Evolutionary conservation across 1,284 basidiomycete genomes (phyloP).

Genomic region (Schizophyllum commune): DNA sequence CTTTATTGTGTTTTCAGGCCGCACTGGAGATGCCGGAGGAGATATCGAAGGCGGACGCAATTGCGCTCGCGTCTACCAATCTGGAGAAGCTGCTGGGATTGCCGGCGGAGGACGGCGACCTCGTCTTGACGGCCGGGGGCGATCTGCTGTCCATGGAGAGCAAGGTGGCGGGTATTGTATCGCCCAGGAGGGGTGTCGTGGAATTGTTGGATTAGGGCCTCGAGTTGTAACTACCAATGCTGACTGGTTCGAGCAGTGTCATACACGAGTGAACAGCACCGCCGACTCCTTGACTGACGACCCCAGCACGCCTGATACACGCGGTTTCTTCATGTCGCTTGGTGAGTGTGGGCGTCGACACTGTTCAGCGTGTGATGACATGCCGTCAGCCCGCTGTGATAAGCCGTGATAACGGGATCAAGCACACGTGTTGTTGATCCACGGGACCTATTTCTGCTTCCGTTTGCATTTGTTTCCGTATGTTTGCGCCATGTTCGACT

Average conservation of each 20-base stretch:
- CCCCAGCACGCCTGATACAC: too few species aligned
- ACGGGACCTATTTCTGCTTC: background rate
- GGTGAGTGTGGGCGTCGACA: too few species aligned
- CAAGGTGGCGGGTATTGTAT: conserved; percentile 12
- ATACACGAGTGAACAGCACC: too few species aligned
- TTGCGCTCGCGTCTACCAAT: conserved; percentile 46
- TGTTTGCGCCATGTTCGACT: background rate
- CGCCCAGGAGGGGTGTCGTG: conserved; percentile 9
- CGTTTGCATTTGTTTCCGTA: background rate
- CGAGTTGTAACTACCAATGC: too few species aligned
- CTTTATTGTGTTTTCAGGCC: conserved; percentile 18
- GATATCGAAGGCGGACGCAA: conserved; percentile 43
- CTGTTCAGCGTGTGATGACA: too few species aligned
- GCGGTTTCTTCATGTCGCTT: too few species aligned
- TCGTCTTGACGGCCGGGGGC: conserved; percentile 9
- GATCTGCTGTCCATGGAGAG: conserved; percentile 10
- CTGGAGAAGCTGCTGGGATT: conserved; percentile 10
- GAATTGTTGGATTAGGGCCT: conserved; percentile 6
- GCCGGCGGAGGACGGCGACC: conserved; percentile 1
- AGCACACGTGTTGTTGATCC: background rate
- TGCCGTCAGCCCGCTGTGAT: background rate
- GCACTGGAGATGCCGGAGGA: conserved; percentile 33
- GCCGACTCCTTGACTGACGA: too few species aligned
- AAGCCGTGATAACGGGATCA: background rate
- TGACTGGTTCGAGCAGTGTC: too few species aligned